Evolutionary conservation across 768 basidiomycete genomes (phyloP), one percentile per base, ranked within the genome.

Genomic region (Tylopilus intermedius): DNA sequence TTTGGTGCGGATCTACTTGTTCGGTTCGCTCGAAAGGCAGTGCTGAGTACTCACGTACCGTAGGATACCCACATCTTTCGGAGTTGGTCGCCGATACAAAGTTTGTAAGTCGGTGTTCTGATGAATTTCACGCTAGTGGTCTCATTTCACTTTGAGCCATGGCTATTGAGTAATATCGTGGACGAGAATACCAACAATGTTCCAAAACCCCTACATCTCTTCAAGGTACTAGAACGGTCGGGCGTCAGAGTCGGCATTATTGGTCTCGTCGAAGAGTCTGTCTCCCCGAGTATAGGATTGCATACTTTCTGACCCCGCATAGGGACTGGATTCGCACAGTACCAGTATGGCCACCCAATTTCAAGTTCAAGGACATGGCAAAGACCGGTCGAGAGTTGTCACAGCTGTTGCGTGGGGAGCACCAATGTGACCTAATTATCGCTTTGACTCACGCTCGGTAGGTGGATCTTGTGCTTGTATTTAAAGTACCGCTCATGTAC

Each of bases 261-360:
- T 44, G 93, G 93, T 2, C 77, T 96, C 0, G 88, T 94, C 1
- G 93, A 96, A 68, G 76, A 88, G 93, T 93, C 56, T 30, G 73
- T 62, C 8, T 26, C 37, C 9, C 38, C 35, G 10, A 24, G 22
- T 4, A 22, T 40, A 18, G 4, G 33, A 18, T 38, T 22, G 10
- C 18, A 14, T 37, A 18, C 26, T 13, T 48, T 24, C 18, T 42
- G 27, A 43, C 21, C 45, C 21, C 41, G 29, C 26, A 14, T 32
- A 94, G 91, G 65, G 88, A 89, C 62, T 95, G 93, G 93, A 93
- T 95, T 48, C 76, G 76, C 26, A 94, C 93, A 0, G 82, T 96
- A 9, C 73, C 90, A 0, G 83, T 90, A 8, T 96, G 93, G 91
- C 93, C 93, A 1, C 47, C 80, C 1, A 81, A 80, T 50, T 96